A percentile compares a stretch with the other conserved stretches of the same genome.
phyloP scores from a whole-genome alignment of 441 rosid species.

The Gossypium lobatum region DNA sequence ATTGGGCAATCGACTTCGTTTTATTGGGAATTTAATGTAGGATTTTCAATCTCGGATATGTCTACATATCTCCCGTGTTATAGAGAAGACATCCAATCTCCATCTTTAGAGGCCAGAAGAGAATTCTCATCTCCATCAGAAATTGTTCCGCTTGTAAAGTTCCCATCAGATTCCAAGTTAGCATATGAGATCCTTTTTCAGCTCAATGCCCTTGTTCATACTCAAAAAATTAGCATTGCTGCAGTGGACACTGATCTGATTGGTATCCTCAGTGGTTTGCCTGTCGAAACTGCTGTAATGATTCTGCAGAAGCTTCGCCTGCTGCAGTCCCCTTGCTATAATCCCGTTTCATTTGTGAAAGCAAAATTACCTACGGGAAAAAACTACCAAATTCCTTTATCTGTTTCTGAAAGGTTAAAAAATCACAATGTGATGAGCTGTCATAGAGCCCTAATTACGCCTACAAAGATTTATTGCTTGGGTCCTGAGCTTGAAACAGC shows the following conservation, averaged over 20 bases:
- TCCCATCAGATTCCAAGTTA: slow-evolving; percentile 28
- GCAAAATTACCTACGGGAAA: slow-evolving; percentile 31
- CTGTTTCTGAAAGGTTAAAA: slow-evolving; percentile 33
- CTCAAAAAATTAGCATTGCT: slow-evolving; percentile 64
- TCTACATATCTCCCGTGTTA: slow-evolving; percentile 52
- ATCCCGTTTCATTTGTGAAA: slow-evolving; percentile 53
- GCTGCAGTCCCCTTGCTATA: slow-evolving; percentile 52
- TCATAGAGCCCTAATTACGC: slow-evolving; percentile 79
- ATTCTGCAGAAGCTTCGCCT: slow-evolving; percentile 70
- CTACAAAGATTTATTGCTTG: slow-evolving; percentile 73
- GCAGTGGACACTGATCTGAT: slow-evolving; percentile 41
- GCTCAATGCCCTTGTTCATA: slow-evolving; percentile 76
- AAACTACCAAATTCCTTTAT: slow-evolving; percentile 32
- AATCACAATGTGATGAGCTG: slow-evolving; percentile 64
- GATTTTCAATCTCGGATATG: slow-evolving; percentile 33
- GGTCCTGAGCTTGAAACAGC: slow-evolving; percentile 93
- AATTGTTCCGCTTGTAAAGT: slow-evolving; percentile 57
- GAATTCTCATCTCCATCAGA: slow-evolving; percentile 42
- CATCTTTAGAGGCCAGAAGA: slow-evolving; percentile 37
- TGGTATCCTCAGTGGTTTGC: slow-evolving; percentile 36
- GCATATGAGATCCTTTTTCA: slow-evolving; percentile 71
- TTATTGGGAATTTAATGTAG: slow-evolving; percentile 50
- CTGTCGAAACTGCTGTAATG: slow-evolving; percentile 38
- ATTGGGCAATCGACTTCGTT: slow-evolving; percentile 62
- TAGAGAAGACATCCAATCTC: slow-evolving; percentile 28